Evolutionary conservation across 1,139 yeast species (phyloP).

Genomic region (Sugiyamaella paludigena): DNA sequence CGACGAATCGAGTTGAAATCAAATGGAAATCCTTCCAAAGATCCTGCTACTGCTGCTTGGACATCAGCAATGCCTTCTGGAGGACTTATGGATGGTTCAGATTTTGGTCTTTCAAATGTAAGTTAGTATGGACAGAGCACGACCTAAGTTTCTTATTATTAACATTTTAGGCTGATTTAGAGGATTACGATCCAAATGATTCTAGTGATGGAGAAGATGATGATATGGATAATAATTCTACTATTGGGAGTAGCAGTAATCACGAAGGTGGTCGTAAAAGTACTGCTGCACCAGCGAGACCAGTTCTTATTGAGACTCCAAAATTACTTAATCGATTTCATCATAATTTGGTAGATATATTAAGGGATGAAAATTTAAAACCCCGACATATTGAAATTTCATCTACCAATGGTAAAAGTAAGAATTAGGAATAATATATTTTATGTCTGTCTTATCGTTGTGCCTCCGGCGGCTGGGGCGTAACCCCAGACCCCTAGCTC

Average conservation of each 20-base stretch:
- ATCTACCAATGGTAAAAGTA: too few relatives aligned
- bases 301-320: constrained; percentile 31
- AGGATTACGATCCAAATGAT: constrained; percentile 32
- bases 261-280: constrained; percentile 8
- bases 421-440: too few relatives aligned
- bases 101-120: constrained; percentile 56
- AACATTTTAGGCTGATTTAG: constrained; percentile 50
- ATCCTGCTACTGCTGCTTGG: constrained; percentile 19
- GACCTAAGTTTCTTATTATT: too few relatives aligned
- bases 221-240: constrained; percentile 16
- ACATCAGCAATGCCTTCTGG: constrained; percentile 39
- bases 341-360: constrained; percentile 16
- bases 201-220: constrained; percentile 40
- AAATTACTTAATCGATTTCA: constrained; percentile 33
- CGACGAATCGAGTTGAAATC: constrained; percentile 13
- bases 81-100: constrained; percentile 44
- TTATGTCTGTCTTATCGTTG: too few relatives aligned
- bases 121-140: constrained; percentile 3
- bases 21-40: background rate
- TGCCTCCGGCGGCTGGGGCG: too few relatives aligned
- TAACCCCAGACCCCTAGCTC: too few relatives aligned
- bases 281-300: constrained; percentile 30
- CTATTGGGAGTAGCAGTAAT: constrained; percentile 23
- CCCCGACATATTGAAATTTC: background rate
- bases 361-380: constrained; percentile 12